These are phyloP conservation scores for Sanghuangporus weigelae DNA, from an alignment of 1,284 basidiomycete genomes.

Conservation along the genomic window DNA sequence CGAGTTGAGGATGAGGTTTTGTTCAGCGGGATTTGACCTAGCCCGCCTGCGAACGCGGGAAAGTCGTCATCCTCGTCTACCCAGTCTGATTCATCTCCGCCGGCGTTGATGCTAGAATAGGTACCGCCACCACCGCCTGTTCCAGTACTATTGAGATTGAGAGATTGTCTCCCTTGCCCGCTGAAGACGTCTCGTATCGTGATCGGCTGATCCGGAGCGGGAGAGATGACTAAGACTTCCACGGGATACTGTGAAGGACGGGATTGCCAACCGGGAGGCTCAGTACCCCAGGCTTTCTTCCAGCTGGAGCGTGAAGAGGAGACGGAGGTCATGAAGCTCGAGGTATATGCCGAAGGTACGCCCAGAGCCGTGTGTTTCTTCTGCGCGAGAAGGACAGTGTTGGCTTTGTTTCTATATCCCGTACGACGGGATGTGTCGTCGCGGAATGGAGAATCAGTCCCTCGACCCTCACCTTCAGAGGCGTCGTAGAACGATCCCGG, in stretches of 20 bases:
- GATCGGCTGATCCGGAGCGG: slow-evolving; percentile 42
- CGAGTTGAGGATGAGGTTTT: slow-evolving; percentile 6
- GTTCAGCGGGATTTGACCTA: slow-evolving; percentile 61
- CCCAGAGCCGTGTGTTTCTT: slow-evolving; percentile 65
- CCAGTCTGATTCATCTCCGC: slow-evolving; percentile 71
- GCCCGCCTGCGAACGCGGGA: slow-evolving; percentile 68
- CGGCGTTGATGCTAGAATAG: too few species aligned
- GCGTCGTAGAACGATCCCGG: slow-evolving; percentile 71
- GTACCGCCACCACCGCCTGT: too few species aligned
- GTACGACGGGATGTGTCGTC: slow-evolving; percentile 47
- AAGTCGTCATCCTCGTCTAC: slow-evolving; percentile 78
- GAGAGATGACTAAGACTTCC: slow-evolving; percentile 65
- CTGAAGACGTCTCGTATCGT: slow-evolving; percentile 73
- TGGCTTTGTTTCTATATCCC: slow-evolving; percentile 24
- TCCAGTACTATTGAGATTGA: slow-evolving; percentile 30
- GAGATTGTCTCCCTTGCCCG: slow-evolving; percentile 42
- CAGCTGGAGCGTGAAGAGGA: slow-evolving; percentile 60
- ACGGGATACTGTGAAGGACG: slow-evolving; percentile 63
- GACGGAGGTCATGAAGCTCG: slow-evolving; percentile 29
- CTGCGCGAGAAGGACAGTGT: slow-evolving; percentile 66
- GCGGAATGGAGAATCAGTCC: slow-evolving; percentile 49
- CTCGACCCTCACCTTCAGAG: slow-evolving; percentile 56
- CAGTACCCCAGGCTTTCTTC: slow-evolving; percentile 82
- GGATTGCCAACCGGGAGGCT: slow-evolving; percentile 78
- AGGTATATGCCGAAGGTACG: slow-evolving; percentile 39